phyloP scores from a whole-genome alignment of 2,329 filamentous ascomycete genomes.

The Diaporthe sp. region DNA sequence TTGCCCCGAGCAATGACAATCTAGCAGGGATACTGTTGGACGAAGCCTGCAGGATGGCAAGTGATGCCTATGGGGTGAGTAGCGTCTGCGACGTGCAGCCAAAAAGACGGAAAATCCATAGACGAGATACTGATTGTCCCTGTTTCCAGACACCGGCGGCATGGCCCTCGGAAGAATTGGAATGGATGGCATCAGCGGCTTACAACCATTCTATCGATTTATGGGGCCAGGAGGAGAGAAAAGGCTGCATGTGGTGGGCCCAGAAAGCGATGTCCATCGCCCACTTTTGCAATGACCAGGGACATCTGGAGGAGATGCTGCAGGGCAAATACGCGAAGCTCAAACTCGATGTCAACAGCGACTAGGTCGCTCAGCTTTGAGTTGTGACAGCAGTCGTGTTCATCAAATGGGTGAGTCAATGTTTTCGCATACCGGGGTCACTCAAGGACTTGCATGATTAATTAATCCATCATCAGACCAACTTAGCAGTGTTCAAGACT shows the following conservation, averaged over 20 bases:
- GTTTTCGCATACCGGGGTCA: not conserved
- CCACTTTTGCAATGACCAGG: constrained; percentile 68
- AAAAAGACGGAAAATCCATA: not conserved
- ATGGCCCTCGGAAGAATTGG: constrained; percentile 78
- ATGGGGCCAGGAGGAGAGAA: constrained; percentile 69
- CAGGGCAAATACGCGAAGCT: constrained; percentile 61
- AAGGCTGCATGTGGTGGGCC: constrained; percentile 72
- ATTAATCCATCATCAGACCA: not conserved
- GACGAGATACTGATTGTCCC: not conserved
- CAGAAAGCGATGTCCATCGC: constrained; percentile 74
- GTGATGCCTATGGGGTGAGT: constrained; percentile 63
- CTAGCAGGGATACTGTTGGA: constrained; percentile 73
- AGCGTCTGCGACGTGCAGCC: constrained; percentile 51
- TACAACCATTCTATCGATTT: constrained; percentile 81
- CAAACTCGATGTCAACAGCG: constrained; percentile 44
- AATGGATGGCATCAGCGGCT: constrained; percentile 79
- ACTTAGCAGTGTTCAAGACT: not conserved
- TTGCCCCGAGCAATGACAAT: constrained; percentile 69
- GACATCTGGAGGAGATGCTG: constrained; percentile 59
- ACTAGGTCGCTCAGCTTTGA: not conserved
- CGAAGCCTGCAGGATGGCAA: constrained; percentile 71
- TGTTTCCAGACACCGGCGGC: constrained; percentile 41
- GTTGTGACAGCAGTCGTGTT: not conserved
- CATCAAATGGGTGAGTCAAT: not conserved
- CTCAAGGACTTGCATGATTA: not conserved